Conservation (phyloP, 164 flowering plant genomes). For the Berberis thunbergii region DNA sequence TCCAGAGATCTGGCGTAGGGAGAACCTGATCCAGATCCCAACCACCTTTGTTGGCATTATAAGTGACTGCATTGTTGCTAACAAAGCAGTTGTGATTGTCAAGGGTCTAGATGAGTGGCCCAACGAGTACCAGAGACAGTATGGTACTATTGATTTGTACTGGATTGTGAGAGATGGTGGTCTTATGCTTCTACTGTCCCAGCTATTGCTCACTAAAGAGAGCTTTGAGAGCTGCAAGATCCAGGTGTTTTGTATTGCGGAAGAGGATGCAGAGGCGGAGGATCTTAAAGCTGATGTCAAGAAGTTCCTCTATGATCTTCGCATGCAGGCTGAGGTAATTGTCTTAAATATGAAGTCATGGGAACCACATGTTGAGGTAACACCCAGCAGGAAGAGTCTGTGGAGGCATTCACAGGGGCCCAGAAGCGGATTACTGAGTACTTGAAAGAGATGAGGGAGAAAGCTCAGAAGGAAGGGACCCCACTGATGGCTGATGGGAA, state of each 20-base stretch:
- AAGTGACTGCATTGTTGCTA: conserved; percentile 92
- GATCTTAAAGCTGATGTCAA: conserved; percentile 83
- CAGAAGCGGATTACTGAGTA: conserved; percentile 50
- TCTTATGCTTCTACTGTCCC: conserved; percentile 97
- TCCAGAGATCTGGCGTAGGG: conserved; percentile 98
- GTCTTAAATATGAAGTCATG: conserved; percentile 88
- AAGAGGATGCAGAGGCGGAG: conserved; percentile 90
- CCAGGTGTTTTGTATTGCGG: conserved; percentile 98
- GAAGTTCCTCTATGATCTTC: conserved; percentile 92
- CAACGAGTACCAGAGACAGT: conserved; percentile 85
- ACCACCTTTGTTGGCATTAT: conserved; percentile 90
- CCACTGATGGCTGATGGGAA: conserved; percentile 74
- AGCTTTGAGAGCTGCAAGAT: conserved; percentile 98
- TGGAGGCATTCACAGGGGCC: conserved; percentile 72
- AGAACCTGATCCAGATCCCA: conserved; percentile 83
- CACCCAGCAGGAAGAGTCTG: conserved; percentile 64
- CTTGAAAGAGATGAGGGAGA: conserved; percentile 52
- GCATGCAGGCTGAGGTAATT: conserved; percentile 99
- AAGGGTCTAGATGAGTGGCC: conserved; percentile 99
- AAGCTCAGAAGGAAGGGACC: conserved; percentile 37
- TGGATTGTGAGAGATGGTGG: conserved; percentile 99
- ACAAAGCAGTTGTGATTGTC: conserved; percentile 97
- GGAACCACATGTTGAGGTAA: conserved; percentile 58
- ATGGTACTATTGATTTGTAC: conserved; percentile 89
- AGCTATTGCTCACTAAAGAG: conserved; percentile 87